phyloP scores from a whole-genome alignment of 2,329 filamentous ascomycete genomes.

The Colletotrichum sp. region DNA sequence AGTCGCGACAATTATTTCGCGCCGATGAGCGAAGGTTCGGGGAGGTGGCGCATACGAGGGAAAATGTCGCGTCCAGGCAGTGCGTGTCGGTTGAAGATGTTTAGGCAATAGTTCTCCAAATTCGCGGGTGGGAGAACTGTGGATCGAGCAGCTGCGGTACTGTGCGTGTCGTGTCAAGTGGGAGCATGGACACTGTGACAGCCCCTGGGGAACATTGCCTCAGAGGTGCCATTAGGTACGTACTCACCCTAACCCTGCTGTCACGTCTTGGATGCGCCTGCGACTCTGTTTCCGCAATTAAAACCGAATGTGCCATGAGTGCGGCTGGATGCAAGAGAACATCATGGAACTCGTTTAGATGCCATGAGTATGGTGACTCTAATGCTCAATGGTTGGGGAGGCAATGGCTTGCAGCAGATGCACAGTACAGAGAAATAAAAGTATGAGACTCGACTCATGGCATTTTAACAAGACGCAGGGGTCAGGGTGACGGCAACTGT shows the following conservation, averaged over 20 bases:
- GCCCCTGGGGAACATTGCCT: neutral
- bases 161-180: neutral
- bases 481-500: neutral
- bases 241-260: neutral
- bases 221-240: neutral
- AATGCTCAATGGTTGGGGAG: neutral
- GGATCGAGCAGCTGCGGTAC: neutral
- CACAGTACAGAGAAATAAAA: neutral
- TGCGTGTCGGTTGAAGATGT: constrained; percentile 10
- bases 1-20: constrained; percentile 14
- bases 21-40: constrained; percentile 16
- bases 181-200: neutral
- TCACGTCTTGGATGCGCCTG: neutral
- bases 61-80: constrained; percentile 12
- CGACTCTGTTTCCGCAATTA: neutral
- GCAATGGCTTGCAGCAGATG: neutral
- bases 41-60: constrained; percentile 11
- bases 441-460: neutral
- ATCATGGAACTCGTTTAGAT: neutral
- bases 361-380: neutral
- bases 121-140: constrained; percentile 10
- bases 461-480: neutral
- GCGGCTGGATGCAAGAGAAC: neutral
- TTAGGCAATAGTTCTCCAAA: constrained; percentile 10
- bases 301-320: neutral